phyloP scores from a whole-genome alignment of 106 monocot genomes.

The Vanilla planifolia region DNA sequence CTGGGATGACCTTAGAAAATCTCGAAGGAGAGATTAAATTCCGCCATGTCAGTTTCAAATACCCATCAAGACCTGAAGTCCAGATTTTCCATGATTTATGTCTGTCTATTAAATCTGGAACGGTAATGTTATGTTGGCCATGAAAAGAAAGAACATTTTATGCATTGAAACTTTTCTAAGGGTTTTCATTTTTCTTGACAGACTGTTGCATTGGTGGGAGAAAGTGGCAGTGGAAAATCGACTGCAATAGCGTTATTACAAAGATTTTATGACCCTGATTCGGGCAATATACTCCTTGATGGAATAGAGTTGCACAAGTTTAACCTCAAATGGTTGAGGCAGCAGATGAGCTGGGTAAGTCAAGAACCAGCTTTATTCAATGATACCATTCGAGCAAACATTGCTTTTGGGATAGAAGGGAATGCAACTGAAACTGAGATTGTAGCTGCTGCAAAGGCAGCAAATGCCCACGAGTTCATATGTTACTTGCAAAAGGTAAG shows the following conservation, averaged over 20 bases:
- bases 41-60: constrained; percentile 40
- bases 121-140: constrained; percentile 17
- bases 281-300: constrained; percentile 15
- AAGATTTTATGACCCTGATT: constrained; percentile 19
- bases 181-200: neutral
- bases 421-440: constrained; percentile 16
- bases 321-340: constrained; percentile 13
- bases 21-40: constrained; percentile 46
- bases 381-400: constrained; percentile 13
- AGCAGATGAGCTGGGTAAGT: constrained; percentile 10
- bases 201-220: constrained; percentile 20
- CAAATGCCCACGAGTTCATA: constrained; percentile 7
- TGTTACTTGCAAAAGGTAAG: constrained; percentile 5
- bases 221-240: constrained; percentile 15
- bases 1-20: constrained; percentile 23
- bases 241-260: constrained; percentile 18
- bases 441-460: constrained; percentile 5
- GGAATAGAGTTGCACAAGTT: constrained; percentile 9
- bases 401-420: constrained; percentile 18
- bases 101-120: constrained; percentile 37
- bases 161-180: neutral
- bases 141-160: neutral
- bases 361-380: constrained; percentile 12
- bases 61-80: constrained; percentile 44
- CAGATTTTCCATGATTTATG: constrained; percentile 46